A percentile compares a stretch with the other conserved stretches of the same genome.
These are phyloP conservation scores for Trypethelium eluteriae DNA, from an alignment of 495 filamentous ascomycete genomes.

Conservation along the genomic window DNA sequence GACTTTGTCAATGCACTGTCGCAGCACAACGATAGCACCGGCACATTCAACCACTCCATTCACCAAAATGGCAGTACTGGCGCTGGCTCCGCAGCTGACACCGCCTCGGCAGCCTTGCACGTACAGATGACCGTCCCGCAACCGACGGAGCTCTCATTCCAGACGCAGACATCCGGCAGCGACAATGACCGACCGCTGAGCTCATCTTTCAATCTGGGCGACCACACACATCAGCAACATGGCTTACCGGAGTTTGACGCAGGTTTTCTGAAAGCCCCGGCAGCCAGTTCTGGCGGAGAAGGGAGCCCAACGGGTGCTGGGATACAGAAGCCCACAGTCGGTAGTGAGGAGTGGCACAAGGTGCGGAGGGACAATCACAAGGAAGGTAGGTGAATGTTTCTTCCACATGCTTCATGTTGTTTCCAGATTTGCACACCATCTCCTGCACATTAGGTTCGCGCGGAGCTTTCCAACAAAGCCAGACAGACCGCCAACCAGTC, in stretches of 20 bases:
- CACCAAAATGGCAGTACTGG: constrained; percentile 29
- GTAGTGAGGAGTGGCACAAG: constrained; percentile 96
- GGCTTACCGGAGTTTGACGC: constrained; percentile 29
- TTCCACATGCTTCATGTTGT: constrained; percentile 9
- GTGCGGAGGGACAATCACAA: constrained; percentile 97
- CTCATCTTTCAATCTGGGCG: constrained; percentile 33
- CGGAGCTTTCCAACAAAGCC: not conserved
- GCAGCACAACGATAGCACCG: constrained; percentile 19
- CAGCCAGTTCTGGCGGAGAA: constrained; percentile 18
- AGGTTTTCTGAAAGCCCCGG: constrained; percentile 26
- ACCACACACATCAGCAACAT: constrained; percentile 21
- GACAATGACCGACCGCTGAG: constrained; percentile 19
- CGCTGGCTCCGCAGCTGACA: constrained; percentile 40
- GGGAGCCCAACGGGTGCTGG: constrained; percentile 35
- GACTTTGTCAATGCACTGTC: constrained; percentile 21
- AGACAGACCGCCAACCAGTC: not conserved
- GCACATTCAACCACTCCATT: constrained; percentile 13
- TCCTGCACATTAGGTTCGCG: not conserved
- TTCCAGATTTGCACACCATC: constrained; percentile 8
- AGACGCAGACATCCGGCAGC: constrained; percentile 30
- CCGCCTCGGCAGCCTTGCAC: constrained; percentile 64
- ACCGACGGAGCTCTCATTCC: constrained; percentile 62
- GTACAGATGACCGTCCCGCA: constrained; percentile 63
- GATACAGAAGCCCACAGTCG: constrained; percentile 74
- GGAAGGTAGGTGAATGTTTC: constrained; percentile 60